Evolutionary conservation across 163 green algal genomes (phyloP).

Genomic region (Volvox carteri): DNA sequence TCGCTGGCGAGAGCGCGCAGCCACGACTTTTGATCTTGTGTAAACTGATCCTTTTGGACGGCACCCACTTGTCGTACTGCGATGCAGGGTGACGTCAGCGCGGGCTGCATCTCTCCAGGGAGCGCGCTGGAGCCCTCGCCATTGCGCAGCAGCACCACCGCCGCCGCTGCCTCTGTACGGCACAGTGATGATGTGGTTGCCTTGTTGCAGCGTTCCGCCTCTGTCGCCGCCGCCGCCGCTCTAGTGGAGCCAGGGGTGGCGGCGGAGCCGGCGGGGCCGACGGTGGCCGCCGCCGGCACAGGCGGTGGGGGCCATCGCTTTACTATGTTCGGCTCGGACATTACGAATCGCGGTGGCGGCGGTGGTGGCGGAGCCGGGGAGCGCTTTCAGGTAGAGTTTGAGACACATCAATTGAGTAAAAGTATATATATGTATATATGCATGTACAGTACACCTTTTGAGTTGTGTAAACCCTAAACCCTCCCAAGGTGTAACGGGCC

Average conservation of each 20-base stretch:
- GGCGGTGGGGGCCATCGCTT: slow-evolving; percentile 19
- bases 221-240: background rate
- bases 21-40: no score
- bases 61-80: no score
- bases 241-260: background rate
- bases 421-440: background rate
- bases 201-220: slow-evolving; percentile 45
- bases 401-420: background rate
- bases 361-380: background rate
- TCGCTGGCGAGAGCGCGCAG: no score
- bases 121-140: background rate
- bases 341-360: slow-evolving; percentile 21
- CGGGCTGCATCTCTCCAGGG: background rate
- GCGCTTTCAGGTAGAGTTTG: background rate
- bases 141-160: background rate
- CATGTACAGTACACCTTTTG: no score
- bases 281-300: background rate
- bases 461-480: no score
- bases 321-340: slow-evolving; percentile 30
- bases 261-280: background rate
- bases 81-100: background rate
- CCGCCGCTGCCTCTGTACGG: background rate
- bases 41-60: no score
- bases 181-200: background rate
- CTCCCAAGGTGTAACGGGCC: no score